These are phyloP conservation scores for Fremontodendron californicum DNA, from an alignment of 345 rosid genomes.

Conservation along the genomic window DNA sequence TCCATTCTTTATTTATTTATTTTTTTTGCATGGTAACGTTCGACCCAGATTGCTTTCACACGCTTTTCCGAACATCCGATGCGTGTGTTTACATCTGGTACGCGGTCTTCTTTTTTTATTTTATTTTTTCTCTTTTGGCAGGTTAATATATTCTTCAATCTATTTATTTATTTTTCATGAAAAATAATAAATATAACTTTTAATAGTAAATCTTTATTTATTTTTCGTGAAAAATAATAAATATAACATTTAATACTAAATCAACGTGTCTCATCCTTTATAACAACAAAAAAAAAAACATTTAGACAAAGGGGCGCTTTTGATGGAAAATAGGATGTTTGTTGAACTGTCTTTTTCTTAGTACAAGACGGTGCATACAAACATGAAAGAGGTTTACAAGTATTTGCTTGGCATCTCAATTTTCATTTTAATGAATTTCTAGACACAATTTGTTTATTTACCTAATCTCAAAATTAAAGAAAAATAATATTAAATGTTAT, in stretches of 20 bases:
- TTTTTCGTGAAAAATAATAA: too few relatives aligned
- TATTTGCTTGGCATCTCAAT: too few relatives aligned
- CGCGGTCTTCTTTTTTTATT: constrained; percentile 7
- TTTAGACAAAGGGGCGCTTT: too few relatives aligned
- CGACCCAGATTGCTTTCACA: constrained; percentile 17
- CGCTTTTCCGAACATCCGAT: not conserved
- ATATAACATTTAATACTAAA: too few relatives aligned
- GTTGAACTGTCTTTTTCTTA: not conserved
- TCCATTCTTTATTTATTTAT: not conserved
- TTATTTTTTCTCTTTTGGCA: too few relatives aligned
- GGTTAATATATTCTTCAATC: not conserved
- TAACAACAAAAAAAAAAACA: too few relatives aligned
- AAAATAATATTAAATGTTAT: too few relatives aligned
- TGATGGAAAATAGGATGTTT: not conserved
- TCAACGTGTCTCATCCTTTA: too few relatives aligned
- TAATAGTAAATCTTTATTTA: not conserved
- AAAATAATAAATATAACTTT: not conserved
- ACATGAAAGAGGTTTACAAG: too few relatives aligned
- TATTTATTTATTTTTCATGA: not conserved
- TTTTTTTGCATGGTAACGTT: constrained; percentile 18
- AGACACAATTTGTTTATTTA: too few relatives aligned
- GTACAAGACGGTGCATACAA: not conserved
- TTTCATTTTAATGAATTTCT: too few relatives aligned
- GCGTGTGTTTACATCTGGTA: constrained; percentile 18
- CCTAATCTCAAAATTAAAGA: too few relatives aligned